Conservation (phyloP, 495 filamentous ascomycete genomes). For the Daldinia decipiens region DNA sequence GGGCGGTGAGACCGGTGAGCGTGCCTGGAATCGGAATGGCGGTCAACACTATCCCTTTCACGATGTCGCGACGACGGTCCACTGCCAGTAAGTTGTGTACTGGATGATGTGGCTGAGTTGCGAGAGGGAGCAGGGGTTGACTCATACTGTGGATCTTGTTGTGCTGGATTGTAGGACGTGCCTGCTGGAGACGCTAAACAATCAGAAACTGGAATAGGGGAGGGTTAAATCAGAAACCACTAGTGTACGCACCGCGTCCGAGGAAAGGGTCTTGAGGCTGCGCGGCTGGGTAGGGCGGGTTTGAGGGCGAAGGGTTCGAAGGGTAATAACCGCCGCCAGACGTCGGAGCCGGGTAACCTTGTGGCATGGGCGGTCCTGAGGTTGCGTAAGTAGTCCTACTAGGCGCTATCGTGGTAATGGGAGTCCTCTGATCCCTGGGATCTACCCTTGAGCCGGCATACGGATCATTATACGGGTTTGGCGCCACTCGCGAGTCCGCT, state of each 20-base stretch:
- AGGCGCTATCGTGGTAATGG: slow-evolving; percentile 46
- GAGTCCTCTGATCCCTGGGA: slow-evolving; percentile 45
- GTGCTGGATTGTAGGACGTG: slow-evolving; percentile 53
- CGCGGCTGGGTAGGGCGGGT: slow-evolving; percentile 45
- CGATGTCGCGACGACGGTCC: slow-evolving; percentile 51
- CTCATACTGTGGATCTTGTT: slow-evolving; percentile 50
- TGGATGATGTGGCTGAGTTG: slow-evolving; percentile 42
- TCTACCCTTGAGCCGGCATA: slow-evolving; percentile 44
- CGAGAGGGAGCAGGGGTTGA: slow-evolving; percentile 46
- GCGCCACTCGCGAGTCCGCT: slow-evolving; percentile 43
- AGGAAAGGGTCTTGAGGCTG: slow-evolving; percentile 60
- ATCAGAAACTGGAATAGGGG: slow-evolving; percentile 55
- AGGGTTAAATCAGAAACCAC: slow-evolving; percentile 44
- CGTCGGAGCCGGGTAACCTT: slow-evolving; percentile 44
- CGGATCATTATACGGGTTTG: slow-evolving; percentile 45
- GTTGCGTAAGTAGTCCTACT: slow-evolving; percentile 48
- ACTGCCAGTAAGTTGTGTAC: slow-evolving; percentile 48
- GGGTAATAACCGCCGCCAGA: slow-evolving; percentile 46
- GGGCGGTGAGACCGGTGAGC: slow-evolving; percentile 44
- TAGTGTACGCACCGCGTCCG: slow-evolving; percentile 63
- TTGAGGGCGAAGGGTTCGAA: slow-evolving; percentile 46
- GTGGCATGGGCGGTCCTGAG: slow-evolving; percentile 46
- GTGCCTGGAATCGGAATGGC: slow-evolving; percentile 54
- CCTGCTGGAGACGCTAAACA: slow-evolving; percentile 63
- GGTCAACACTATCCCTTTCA: slow-evolving; percentile 51